phyloP scores from a whole-genome alignment of 2,329 filamentous ascomycete species.

The Aspergillus sp. region DNA sequence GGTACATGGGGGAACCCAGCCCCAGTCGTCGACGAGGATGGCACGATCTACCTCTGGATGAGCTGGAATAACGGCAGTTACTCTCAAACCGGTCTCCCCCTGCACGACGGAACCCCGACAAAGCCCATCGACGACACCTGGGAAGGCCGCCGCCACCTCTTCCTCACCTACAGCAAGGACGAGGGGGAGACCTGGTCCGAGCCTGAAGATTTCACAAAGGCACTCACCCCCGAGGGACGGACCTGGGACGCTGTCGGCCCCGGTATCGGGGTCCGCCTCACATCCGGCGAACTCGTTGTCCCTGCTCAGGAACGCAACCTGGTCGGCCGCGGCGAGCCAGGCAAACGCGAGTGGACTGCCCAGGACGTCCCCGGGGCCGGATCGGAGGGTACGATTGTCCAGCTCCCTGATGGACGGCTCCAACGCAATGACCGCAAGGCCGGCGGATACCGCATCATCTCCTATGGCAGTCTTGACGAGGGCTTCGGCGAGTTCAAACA shows the following conservation, averaged over 20 bases:
- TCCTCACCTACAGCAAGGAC: slow-evolving; percentile 1
- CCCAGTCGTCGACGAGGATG: slow-evolving; percentile 26
- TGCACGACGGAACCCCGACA: background rate
- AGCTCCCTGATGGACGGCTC: background rate
- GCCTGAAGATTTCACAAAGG: slow-evolving; percentile 1
- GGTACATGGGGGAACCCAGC: slow-evolving; percentile 34
- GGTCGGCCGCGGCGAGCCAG: slow-evolving; percentile 6
- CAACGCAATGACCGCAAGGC: background rate
- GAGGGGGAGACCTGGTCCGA: slow-evolving; percentile 9
- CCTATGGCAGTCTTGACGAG: background rate
- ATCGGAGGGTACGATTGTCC: background rate
- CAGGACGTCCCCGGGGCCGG: slow-evolving; percentile 7
- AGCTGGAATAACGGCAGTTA: slow-evolving; percentile 29
- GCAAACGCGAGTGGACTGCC: slow-evolving; percentile 4
- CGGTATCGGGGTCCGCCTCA: slow-evolving; percentile 2
- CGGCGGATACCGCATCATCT: background rate
- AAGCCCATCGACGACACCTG: slow-evolving; percentile 6
- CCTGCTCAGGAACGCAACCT: slow-evolving; percentile 8
- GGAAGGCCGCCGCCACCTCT: slow-evolving; percentile 7
- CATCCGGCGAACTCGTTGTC: slow-evolving; percentile 7
- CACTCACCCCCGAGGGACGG: background rate
- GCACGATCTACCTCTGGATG: slow-evolving; percentile 32
- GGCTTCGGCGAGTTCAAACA: background rate
- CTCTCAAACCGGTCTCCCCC: slow-evolving; percentile 22
- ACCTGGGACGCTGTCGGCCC: background rate